Conservation (phyloP, 1,284 basidiomycete genomes). For the Cryptococcus maquisensis region DNA sequence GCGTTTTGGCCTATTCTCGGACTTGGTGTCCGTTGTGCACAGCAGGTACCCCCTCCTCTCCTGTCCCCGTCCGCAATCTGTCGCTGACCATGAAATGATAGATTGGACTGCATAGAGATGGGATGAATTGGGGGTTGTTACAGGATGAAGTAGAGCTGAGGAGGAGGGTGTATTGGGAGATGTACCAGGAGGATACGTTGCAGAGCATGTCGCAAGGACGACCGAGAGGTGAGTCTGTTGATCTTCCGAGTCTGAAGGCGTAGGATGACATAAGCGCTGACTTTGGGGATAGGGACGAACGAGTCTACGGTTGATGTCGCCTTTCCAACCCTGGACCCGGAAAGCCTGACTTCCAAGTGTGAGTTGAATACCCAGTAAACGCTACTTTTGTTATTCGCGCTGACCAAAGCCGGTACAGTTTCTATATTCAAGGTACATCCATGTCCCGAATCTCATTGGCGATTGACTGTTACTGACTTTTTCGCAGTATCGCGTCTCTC, state of each 20-base stretch:
- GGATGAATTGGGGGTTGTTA: slow-evolving; percentile 15
- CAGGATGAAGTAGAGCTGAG: slow-evolving; percentile 13
- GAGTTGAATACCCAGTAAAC: not conserved
- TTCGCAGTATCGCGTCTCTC: slow-evolving; percentile 11
- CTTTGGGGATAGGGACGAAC: not conserved
- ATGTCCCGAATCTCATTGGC: not conserved
- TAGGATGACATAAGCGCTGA: too few relatives aligned
- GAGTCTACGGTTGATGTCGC: not conserved
- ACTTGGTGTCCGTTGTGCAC: slow-evolving; percentile 8
- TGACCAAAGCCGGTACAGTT: not conserved
- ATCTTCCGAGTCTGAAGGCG: not conserved
- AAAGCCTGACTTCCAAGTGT: not conserved
- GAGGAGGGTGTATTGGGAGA: slow-evolving; percentile 20
- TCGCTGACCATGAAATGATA: not conserved
- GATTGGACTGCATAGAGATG: slow-evolving; percentile 18
- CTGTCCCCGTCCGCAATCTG: too few relatives aligned
- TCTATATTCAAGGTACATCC: not conserved
- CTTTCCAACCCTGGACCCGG: not conserved
- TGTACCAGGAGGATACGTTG: slow-evolving; percentile 13
- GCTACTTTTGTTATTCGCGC: not conserved
- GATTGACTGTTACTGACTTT: not conserved
- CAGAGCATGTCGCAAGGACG: slow-evolving; percentile 13
- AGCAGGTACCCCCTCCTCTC: slow-evolving; percentile 1
- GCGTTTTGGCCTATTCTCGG: slow-evolving; percentile 15
- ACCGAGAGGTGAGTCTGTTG: slow-evolving; percentile 9